Base-by-base conservation (phyloP, 2,329 filamentous ascomycete genomes). In the Colletotrichum melonis region DNA sequence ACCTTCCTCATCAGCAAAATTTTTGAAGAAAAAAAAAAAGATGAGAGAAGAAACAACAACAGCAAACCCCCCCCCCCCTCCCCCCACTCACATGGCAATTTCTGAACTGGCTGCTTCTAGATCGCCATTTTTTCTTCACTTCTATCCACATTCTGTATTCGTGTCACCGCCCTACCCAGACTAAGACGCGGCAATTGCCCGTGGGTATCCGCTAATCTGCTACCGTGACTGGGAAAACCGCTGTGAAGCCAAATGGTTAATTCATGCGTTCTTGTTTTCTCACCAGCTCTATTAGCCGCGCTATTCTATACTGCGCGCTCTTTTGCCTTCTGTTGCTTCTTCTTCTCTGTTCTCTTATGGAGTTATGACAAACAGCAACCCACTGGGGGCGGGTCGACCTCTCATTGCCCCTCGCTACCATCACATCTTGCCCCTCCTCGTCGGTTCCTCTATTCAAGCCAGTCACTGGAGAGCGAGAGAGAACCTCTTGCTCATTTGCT, bases 61-160 rank as follows among this genome's bases (percentile, higher is more conserved):
- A 49, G n/a, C 42, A 49, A 24, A 3, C 3, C 24, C 24, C 24
- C 24, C 24, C 24, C 24, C 24, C 38, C 16, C 59, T 35, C 42
- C 60, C 42, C 60, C 60, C 60, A 63, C 60, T 46, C 60, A 52
- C n/a, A 35, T 63, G 26, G 60, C 60, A 73, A 68, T 64, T 69
- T 72, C 59, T 65, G 35, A 62, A 38, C 54, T 24, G 32, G 42
- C 56, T 66, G 24, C 58, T 63, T 72, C 70, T 73, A 65, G 66
- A 70, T 73, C 59, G 54, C 30, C 24, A 46, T 14, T 38, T 60
- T 49, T 49, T n/a, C 42, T n/a, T 11, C 16, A 49, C 14, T 1
- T 4, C 42, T 49, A 49, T n/a, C 42, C 42, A 49, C 42, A 49
- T n/a, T 49, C 19, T 49, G 42, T 19, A 9, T 49, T 49, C 42